These are phyloP conservation scores for Volvariella volvacea DNA, from an alignment of 1,284 basidiomycete species.

Conservation along the genomic window DNA sequence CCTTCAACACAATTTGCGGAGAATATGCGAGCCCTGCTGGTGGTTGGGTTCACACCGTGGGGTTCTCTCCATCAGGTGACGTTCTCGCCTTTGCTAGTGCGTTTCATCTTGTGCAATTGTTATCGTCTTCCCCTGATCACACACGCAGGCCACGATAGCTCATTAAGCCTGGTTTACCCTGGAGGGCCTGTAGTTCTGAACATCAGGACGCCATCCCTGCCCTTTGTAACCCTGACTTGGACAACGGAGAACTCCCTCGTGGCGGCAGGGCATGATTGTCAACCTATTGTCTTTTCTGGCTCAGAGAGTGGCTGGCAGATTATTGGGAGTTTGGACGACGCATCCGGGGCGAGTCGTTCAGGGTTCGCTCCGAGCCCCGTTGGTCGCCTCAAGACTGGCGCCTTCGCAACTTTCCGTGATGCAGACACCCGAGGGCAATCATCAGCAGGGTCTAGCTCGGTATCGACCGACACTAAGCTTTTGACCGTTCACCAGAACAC, in stretches of 20 bases:
- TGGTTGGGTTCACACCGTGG: conserved; percentile 96
- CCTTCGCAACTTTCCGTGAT: conserved; percentile 92
- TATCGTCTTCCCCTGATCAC: conserved; percentile 4
- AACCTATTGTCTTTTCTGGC: conserved; percentile 84
- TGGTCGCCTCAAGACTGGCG: conserved; percentile 88
- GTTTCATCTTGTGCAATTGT: conserved; percentile 21
- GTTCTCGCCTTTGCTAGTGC: conserved; percentile 86
- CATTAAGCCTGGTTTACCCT: conserved; percentile 86
- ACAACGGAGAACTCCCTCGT: conserved; percentile 76
- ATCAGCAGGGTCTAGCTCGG: conserved; percentile 26
- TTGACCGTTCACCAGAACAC: conserved; percentile 97
- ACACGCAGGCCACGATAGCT: conserved; percentile 79
- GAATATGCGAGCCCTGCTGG: conserved; percentile 86
- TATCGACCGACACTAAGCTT: conserved; percentile 61
- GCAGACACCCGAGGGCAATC: conserved; percentile 85
- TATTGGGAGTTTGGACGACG: conserved; percentile 81
- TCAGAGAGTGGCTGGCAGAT: conserved; percentile 67
- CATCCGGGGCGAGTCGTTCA: conserved; percentile 35
- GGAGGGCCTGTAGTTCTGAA: conserved; percentile 61
- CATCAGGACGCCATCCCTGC: conserved; percentile 73
- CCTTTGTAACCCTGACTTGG: conserved; percentile 81
- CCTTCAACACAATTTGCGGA: conserved; percentile 96
- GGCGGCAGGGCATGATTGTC: conserved; percentile 97
- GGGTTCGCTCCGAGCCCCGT: conserved; percentile 42
- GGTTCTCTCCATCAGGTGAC: conserved; percentile 94